Evolutionary conservation across 2,329 filamentous ascomycete genomes (phyloP).

Genomic region (Dendryphion nanum): DNA sequence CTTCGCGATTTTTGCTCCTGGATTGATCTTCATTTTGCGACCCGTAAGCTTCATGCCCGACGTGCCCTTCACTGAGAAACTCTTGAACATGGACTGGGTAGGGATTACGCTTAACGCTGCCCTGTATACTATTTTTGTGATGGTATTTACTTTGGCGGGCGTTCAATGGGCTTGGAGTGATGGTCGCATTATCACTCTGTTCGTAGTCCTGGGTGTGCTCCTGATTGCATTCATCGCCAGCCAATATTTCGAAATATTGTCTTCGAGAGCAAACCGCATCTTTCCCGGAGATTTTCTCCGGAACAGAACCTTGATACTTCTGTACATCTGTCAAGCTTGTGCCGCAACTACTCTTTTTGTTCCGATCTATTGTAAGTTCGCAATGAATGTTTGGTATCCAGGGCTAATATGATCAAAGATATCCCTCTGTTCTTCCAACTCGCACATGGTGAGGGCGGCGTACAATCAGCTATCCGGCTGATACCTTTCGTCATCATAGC

Average conservation of each 20-base stretch:
- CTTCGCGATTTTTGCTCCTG: conserved; percentile 43
- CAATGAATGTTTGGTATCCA: neutral
- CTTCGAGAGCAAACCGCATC: neutral
- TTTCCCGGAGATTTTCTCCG: conserved; percentile 1
- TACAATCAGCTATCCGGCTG: conserved; percentile 20
- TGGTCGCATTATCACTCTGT: conserved; percentile 46
- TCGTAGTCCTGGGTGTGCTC: conserved; percentile 45
- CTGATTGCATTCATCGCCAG: conserved; percentile 12
- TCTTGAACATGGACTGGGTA: conserved; percentile 22
- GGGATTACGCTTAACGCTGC: conserved; percentile 47
- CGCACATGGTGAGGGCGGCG: conserved; percentile 12
- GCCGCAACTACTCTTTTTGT: conserved; percentile 11
- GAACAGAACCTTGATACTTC: neutral
- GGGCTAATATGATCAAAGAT: neutral
- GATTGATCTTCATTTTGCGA: conserved; percentile 9
- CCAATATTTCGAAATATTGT: neutral
- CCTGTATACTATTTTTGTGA: conserved; percentile 42
- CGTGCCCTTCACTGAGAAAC: neutral
- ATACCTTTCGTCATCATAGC: conserved; percentile 23
- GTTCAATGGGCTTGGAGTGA: conserved; percentile 1
- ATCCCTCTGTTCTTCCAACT: conserved; percentile 31
- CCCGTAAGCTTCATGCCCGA: conserved; percentile 5
- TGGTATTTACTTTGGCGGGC: conserved; percentile 41
- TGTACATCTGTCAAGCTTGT: conserved; percentile 8
- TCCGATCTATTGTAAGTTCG: conserved; percentile 15